Evolutionary conservation across 1,284 basidiomycete genomes (phyloP), one percentile per base, ranked within the genome.

Genomic region (Schizopora paradoxa): DNA sequence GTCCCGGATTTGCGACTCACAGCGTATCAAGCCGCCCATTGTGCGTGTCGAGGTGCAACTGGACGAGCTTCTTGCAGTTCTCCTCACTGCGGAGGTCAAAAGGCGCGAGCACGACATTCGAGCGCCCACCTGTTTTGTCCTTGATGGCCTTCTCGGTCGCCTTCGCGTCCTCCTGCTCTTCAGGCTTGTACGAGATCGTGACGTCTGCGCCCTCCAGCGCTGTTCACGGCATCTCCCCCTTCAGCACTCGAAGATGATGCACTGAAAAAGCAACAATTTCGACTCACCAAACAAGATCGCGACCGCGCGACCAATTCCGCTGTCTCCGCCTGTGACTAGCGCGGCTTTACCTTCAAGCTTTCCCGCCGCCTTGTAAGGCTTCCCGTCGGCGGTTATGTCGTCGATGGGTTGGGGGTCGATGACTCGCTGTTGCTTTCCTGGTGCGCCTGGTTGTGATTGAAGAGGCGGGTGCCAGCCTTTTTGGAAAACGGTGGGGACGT

Each of bases 161-260:
- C 38, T 66, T 53, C 2, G 65, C 64, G 50, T 82, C 79, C 45
- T 70, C 55, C 54, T 73, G 61, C 57, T 83, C 68, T 27, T 63
- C 53, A 0, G 72, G 66, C 19, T 74, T 65, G 60, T 77, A 73
- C 32, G 69, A 65, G 33, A 82, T 58, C 2, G 78, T 71, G 26
- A 77, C 58, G 47, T 76, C 69, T 16, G 77, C 78, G 5, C 79
- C 79, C 59, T 82, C 79, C 21, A 78, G 61, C 0, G 78, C 77
- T 69, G 34, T 13, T 49, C 41, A 18, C 19, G 32, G 14, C 8
- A 32, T 33, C 13, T 32, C 34, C 36, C 23, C 6, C 14, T 45
- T 34, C 6, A 18, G 18, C 22, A 61, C 39, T 59, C 58, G 43
- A 35, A 37, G 16, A 26, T 14, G 14, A 41, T 14, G 33, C 6